These are phyloP conservation scores for Colletotrichum sp. DNA, from an alignment of 2,329 filamentous ascomycete genomes.

Conservation along the genomic window DNA sequence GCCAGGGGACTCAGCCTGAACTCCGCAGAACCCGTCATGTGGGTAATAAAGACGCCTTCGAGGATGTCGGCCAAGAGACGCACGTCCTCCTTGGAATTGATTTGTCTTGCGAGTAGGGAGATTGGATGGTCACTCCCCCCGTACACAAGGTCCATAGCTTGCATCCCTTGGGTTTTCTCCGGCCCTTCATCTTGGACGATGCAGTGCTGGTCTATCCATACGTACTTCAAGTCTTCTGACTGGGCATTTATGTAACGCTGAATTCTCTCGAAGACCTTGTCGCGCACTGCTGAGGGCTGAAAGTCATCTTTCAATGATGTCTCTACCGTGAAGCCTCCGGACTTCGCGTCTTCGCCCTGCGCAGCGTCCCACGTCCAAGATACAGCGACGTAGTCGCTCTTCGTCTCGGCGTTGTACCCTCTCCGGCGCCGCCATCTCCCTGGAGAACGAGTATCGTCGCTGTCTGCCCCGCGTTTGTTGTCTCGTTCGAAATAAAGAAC, in stretches of 20 bases:
- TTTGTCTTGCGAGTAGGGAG: not conserved
- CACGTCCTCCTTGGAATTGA: not conserved
- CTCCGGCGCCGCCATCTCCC: not conserved
- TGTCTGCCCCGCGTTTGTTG: not conserved
- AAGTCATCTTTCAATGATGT: not conserved
- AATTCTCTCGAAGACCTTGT: not conserved
- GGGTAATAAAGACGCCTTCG: not conserved
- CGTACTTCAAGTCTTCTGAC: rapidly evolving
- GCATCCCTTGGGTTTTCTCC: not conserved
- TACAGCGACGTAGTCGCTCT: not conserved
- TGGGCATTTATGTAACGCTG: not conserved
- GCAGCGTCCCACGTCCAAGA: not conserved
- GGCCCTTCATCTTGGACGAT: not conserved
- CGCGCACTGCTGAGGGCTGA: not conserved
- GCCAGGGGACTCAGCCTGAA: not conserved
- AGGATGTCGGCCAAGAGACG: not conserved
- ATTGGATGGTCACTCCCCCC: not conserved
- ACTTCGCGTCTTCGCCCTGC: not conserved
- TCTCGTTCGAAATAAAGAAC: not conserved
- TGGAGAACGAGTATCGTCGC: not conserved
- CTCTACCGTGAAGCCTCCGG: not conserved
- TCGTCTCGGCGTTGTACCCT: not conserved
- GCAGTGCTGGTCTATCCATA: not conserved
- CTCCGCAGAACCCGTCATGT: not conserved
- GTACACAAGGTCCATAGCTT: not conserved